Base-by-base conservation (phyloP, 2,329 filamentous ascomycete genomes). In the Alternaria arbusti region DNA sequence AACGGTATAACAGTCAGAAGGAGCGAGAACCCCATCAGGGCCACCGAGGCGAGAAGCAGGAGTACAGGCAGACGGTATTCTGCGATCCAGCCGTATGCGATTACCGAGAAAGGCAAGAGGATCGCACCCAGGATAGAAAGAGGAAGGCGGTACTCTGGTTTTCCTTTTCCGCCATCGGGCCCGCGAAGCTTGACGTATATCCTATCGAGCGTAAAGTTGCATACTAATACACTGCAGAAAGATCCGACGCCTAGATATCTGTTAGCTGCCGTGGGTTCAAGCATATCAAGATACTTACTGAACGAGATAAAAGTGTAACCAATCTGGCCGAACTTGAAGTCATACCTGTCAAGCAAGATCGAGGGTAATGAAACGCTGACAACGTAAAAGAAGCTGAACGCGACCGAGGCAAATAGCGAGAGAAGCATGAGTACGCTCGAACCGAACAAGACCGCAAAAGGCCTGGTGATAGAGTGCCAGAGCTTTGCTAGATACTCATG, bases 281-380 rank as follows among this genome's bases (percentile, higher is more conserved):
- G 12, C 6, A 15, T 12, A 7, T 8, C 5, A 11, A 15, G 12
- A 10, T 22, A 72, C 78, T 70, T 70, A 80, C 87, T 89, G 61
- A 89, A 89, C 3, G 76, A 74, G 20, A 90, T 77, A 66, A 89
- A 88, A 0, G 85, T 80, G 0, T 81, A 78, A 3, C 88, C 89
- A 1, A 84, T 85, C 30, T 81, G 75, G 0, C 86, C 82, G 0
- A 87, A 84, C 0, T 84, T 83, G 36, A 83, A 79, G 3, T 67
- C 69, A 66, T 85, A 85, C 1, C 72, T 67, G 6, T 79, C 75
- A 32, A 77, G 72, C 17, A 85, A 65, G 20, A 85, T 81, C 6
- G 74, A 75, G 1, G 83, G 82, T 5, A 85, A 69, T 2, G 82
- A 84, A 8, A 82, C 83, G 23, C 80, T 81, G 66, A 84, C 73